phyloP scores from a whole-genome alignment of 31 red algal genomes.

The Endocladia muricata region DNA sequence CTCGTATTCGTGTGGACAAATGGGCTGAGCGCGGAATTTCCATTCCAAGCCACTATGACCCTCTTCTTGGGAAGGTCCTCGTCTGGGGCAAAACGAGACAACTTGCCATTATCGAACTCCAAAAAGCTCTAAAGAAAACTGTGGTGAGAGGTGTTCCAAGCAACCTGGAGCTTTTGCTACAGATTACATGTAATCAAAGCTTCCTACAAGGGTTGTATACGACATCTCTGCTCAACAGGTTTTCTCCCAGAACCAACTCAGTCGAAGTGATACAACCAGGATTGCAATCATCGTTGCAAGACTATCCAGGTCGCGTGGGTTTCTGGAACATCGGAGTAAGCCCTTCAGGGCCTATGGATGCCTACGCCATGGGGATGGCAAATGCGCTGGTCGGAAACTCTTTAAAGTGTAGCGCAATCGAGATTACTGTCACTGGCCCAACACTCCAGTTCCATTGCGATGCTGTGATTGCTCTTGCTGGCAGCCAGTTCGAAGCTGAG shows the following conservation, averaged over 20 bases:
- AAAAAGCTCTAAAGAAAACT: constrained; percentile 46
- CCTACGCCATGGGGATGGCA: constrained; percentile 76
- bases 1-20: constrained; percentile 70
- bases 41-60: constrained; percentile 76
- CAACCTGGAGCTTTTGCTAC: constrained; percentile 69
- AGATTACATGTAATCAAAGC: constrained; percentile 44
- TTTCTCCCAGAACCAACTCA: constrained; percentile 33
- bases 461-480: constrained; percentile 48
- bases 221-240: constrained; percentile 67
- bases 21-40: constrained; percentile 65
- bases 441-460: constrained; percentile 44
- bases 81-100: constrained; percentile 63
- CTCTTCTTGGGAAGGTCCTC: constrained; percentile 78
- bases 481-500: constrained; percentile 30
- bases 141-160: constrained; percentile 65
- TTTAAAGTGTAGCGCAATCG: constrained; percentile 29
- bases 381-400: constrained; percentile 71
- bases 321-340: constrained; percentile 76
- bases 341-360: constrained; percentile 76
- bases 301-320: constrained; percentile 74
- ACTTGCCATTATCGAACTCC: constrained; percentile 50
- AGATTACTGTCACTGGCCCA: constrained; percentile 75
- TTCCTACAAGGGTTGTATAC: constrained; percentile 71
- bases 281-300: constrained; percentile 69
- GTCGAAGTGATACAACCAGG: constrained; percentile 69